Evolutionary conservation across 768 basidiomycete species (phyloP), one percentile per base, ranked within the genome.

Genomic region (Termitomyces sp.): DNA sequence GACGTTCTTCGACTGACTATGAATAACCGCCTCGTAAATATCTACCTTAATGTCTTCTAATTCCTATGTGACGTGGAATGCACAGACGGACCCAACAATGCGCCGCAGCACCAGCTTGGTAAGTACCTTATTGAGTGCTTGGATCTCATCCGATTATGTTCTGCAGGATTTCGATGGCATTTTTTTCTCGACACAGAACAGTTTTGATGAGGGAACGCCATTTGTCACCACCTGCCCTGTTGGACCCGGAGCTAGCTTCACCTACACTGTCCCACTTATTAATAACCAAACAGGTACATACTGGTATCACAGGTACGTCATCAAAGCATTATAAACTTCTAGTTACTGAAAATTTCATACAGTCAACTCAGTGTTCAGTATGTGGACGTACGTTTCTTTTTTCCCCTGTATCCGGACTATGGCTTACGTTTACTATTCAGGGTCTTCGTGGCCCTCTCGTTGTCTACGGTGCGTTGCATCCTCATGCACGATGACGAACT

Each of bases 291-390:
- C 71, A 2, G 72, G 59, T 26, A 73, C 72, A 3, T 71, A 65
- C 57, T 73, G 72, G 72, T 73, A 71, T 32, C 67, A 68, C 57
- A 64, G 63, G 63, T 62, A 57, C 5, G n/a, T 9, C 2, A 26
- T 36, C 24, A 16, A 46, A 22, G 20, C 10, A 32, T 41, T 2
- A 2, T 7, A 31, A 3, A 10, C 37, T 36, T 22, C 20, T 10
- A 27, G 37, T n/a, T 24, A 27, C 29, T 56, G 34, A 56, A n/a
- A 13, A 6, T 16, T 39, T 8, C 20, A 31, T 27, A 26, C 26
- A 64, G 63, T 39, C 51, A 64, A 39, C 51, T 64, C 37, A 63
- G 62, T 43, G 63, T 64, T n/a, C 62, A 64, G 56, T 64, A 64
- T 44, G 63, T 64, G 22, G 63, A 64, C 51, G 63, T 64, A 53